These are phyloP conservation scores for Triticum timopheevii DNA, from an alignment of 176 grass and related monocot species.

Conservation along the genomic window DNA sequence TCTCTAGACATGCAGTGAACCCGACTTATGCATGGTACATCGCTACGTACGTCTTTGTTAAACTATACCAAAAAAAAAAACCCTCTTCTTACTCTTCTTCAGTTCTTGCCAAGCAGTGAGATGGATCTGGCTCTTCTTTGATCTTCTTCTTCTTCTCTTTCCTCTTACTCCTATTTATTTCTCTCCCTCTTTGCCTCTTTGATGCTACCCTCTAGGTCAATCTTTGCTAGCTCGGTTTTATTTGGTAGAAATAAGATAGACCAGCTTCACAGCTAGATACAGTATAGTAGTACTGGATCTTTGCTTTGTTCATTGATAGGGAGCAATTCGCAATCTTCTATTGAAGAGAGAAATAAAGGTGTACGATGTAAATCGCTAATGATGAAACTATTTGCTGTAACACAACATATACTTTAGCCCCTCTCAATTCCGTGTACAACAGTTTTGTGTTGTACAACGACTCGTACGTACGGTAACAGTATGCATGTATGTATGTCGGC, in stretches of 20 bases:
- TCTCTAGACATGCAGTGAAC: background rate
- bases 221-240: background rate
- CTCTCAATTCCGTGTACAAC: background rate
- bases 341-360: background rate
- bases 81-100: background rate
- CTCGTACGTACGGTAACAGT: slow-evolving; percentile 7
- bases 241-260: background rate
- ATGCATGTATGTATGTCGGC: background rate
- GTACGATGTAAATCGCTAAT: slow-evolving; percentile 9
- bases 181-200: background rate
- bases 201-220: background rate
- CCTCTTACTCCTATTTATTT: background rate
- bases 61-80: background rate
- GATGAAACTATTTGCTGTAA: background rate
- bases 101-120: background rate
- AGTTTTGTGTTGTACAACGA: background rate
- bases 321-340: background rate
- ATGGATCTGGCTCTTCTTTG: slow-evolving; percentile 16
- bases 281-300: background rate
- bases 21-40: background rate
- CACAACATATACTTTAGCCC: background rate
- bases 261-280: background rate
- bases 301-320: background rate
- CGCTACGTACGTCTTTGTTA: background rate
- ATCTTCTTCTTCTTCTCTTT: background rate